Evolutionary conservation across 495 filamentous ascomycete species (phyloP).

Genomic region (Margaritispora aquatica): DNA sequence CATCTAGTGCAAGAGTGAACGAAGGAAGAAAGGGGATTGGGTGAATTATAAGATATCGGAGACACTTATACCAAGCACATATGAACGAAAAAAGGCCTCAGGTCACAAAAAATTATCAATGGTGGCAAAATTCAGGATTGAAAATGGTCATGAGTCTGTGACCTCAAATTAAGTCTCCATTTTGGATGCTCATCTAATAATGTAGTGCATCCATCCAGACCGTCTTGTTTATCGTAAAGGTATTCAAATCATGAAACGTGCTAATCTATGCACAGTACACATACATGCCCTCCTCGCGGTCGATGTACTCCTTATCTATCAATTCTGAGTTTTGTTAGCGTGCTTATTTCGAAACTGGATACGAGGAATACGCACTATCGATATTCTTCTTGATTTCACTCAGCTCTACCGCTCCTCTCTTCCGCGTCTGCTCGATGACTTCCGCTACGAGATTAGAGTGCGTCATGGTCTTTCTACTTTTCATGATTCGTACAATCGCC

Average conservation of each 20-base stretch:
- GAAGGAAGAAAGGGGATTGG: too few species aligned
- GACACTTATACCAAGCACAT: too few species aligned
- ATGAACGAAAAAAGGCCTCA: too few species aligned
- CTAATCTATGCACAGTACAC: constrained; percentile 64
- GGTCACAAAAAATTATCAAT: too few species aligned
- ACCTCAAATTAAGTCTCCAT: not conserved
- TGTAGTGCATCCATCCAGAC: not conserved
- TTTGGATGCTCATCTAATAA: not conserved
- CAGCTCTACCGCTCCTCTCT: constrained; percentile 74
- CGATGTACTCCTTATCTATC: constrained; percentile 95
- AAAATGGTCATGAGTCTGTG: not conserved
- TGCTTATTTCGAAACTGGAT: not conserved
- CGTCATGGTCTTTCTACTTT: constrained; percentile 80
- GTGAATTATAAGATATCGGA: too few species aligned
- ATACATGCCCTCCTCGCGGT: constrained; percentile 72
- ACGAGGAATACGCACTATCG: constrained; percentile 59
- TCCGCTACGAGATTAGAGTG: constrained; percentile 78
- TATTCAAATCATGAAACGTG: not conserved
- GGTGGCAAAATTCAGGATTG: not conserved
- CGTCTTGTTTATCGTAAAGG: not conserved
- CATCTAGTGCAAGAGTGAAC: too few species aligned
- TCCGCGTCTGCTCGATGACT: constrained; percentile 83
- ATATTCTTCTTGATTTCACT: constrained; percentile 93
- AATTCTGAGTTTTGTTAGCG: constrained; percentile 42
- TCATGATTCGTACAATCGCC: constrained; percentile 96